Evolutionary conservation across 768 basidiomycete genomes (phyloP), one percentile per base, ranked within the genome.

Genomic region (Lactifluus rugatus): DNA sequence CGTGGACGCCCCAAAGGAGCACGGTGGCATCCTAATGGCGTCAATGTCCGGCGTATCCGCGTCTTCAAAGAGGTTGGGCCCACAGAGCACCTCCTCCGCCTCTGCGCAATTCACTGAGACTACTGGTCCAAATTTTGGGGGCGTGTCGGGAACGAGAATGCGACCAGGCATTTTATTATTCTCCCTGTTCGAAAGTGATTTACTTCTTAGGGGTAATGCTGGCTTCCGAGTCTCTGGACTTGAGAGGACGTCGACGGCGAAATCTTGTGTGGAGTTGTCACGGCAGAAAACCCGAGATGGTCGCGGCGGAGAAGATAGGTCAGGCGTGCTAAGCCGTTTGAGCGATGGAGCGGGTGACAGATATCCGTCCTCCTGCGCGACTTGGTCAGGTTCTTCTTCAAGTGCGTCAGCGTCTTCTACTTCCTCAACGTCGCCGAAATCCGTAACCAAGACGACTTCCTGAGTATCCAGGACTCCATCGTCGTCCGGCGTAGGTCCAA

Each of bases 291-390:
- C 56, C 47, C 47, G 49, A 44, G 48, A 47, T 31, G 48, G 32
- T 32, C 73, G 73, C 41, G 74, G 60, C 23, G 87, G 87, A 11
- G 87, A 89, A 48, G 85, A 87, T 28, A 89, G 65, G 9, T 86
- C 81, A 25, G 77, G 77, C 37, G 83, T 83, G 60, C 74, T 74
- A 58, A 70, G 71, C 50, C 76, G 76, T 61, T 68, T 65, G 62
- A 76, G 73, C 23, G 81, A 81, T 48, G 78, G 72, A 9, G 79
- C 72, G 16, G 87, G 88, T n/a, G 89, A 89, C 53, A 87, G 75
- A 70, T 91, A 92, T 16, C 89, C 89, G 60, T 87, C 87, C 67
- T 91, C 89, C 70, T 89, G 89, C 66, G 76, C 74, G 16, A 88
- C 81, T 10, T 64, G 66, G 52, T 80, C 75, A 34, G 67, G 64